Percentiles rank a stretch among this genome's conserved stretches.
phyloP scores from a whole-genome alignment of 148 eudicot species.

The Chenopodium formosanum region DNA sequence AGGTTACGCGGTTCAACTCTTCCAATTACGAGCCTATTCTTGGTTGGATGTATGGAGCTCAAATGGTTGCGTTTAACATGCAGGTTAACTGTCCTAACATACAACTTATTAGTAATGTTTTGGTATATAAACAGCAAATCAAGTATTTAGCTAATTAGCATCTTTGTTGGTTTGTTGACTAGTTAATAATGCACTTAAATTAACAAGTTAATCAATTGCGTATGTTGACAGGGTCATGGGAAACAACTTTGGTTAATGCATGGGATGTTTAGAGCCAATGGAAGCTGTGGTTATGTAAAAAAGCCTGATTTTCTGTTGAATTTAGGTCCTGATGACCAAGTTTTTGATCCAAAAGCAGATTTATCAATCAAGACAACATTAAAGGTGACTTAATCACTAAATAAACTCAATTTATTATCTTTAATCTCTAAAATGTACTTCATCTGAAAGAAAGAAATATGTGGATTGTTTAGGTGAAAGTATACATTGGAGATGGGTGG shows the following conservation, averaged over 20 bases:
- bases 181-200: not conserved
- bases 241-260: constrained; percentile 86
- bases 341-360: constrained; percentile 61
- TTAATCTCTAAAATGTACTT: not conserved
- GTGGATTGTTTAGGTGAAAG: constrained; percentile 55
- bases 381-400: constrained; percentile 38
- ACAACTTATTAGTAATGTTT: too few species aligned
- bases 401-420: not conserved
- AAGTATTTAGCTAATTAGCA: too few species aligned
- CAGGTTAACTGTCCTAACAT: constrained; percentile 48
- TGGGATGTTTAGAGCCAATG: constrained; percentile 78
- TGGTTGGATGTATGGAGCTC: constrained; percentile 97
- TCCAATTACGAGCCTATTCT: constrained; percentile 74
- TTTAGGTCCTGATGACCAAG: constrained; percentile 41
- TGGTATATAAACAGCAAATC: too few species aligned
- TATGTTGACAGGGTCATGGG: constrained; percentile 63
- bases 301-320: constrained; percentile 61
- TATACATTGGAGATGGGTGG: constrained; percentile 93
- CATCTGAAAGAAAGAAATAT: not conserved
- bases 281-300: constrained; percentile 78
- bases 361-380: constrained; percentile 53
- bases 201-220: not conserved
- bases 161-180: not conserved
- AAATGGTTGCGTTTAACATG: constrained; percentile 96
- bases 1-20: constrained; percentile 70